phyloP scores from a whole-genome alignment of 2,329 filamentous ascomycete genomes.

The Sarocladium kiliense region DNA sequence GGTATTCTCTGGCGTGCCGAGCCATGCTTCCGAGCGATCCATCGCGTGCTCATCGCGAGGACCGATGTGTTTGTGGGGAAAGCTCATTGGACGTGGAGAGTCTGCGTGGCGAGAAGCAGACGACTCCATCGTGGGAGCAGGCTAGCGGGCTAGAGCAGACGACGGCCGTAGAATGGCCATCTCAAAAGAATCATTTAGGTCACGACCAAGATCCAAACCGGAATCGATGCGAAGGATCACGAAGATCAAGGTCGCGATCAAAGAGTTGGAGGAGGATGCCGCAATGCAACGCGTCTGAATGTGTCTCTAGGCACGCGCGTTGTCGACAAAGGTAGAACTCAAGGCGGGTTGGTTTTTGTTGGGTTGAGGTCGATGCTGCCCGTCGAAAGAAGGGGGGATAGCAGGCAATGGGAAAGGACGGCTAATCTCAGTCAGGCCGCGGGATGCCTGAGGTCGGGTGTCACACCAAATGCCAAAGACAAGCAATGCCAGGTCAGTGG shows the following conservation, averaged over 20 bases:
- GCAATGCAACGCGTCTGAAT: too few relatives aligned
- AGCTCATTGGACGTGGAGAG: neutral
- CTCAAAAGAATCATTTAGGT: neutral
- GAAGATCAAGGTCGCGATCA: too few relatives aligned
- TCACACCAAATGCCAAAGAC: neutral
- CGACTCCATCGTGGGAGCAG: neutral
- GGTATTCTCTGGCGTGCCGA: neutral
- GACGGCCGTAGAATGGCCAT: neutral
- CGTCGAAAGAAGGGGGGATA: neutral
- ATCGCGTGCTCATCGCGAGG: neutral
- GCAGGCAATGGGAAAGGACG: neutral
- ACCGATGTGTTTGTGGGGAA: neutral
- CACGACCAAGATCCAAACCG: too few relatives aligned
- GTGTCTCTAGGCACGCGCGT: too few relatives aligned
- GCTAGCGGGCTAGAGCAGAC: neutral
- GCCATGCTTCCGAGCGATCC: neutral
- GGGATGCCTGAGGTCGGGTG: constrained; percentile 6
- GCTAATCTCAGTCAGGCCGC: neutral
- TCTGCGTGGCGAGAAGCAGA: neutral
- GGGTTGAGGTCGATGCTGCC: neutral
- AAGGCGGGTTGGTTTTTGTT: neutral
- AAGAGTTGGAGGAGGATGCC: too few relatives aligned
- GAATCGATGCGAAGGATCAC: too few relatives aligned
- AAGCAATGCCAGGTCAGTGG: neutral
- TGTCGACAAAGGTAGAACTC: neutral